Base-by-base conservation (phyloP, 352 stramenopile species). In the Plasmopara muralis region DNA sequence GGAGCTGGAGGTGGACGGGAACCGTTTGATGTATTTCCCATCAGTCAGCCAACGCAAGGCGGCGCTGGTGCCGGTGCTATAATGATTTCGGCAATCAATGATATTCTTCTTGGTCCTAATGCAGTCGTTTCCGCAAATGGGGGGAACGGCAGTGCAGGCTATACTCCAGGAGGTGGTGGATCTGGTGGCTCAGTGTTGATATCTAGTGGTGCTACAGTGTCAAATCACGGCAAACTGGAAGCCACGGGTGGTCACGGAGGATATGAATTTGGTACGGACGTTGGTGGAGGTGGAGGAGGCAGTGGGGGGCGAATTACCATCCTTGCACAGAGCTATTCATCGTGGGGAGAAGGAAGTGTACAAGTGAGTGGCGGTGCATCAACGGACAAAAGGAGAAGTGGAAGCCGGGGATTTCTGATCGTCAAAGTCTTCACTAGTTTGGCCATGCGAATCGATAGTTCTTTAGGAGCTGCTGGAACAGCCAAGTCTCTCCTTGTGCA, bases 41-140 rank as follows among this genome's bases (percentile, higher is more conserved):
- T 83, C 1, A 62, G 82, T 0, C 70, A 89, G 9, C 70, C 77
- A 2, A 89, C 77, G 0, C 60, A 90, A n/a, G 95, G 93, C 13
- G 95, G 95, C 13, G 85, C 77, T 53, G 95, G 95, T 15, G 93
- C 92, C 15, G 95, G 83, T n/a, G 67, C 62, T 2, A 72, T 89
- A n/a, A 59, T 85, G 33, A 64, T 98, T 6, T 76, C 87, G 5
- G 93, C 95, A 2, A 56, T 95, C 6, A 98, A 98, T 62, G 95
- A 98, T 56, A 84, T 98, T 14, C 61, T 93, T 5, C 70, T 98
- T 6, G 92, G 89, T 0, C 58, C 62, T 0, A 86, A 85, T 53
- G 82, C 70, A 10, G 66, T 66, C 14, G 68, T 98, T 35, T 72
- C 61, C 15, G 88, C 89, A 0, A 87, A 97, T 33, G 85, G 85